Percentiles rank a stretch among this genome's conserved stretches.
phyloP scores from a whole-genome alignment of 2,329 filamentous ascomycete genomes.

The Akanthomyces uredinophilus region DNA sequence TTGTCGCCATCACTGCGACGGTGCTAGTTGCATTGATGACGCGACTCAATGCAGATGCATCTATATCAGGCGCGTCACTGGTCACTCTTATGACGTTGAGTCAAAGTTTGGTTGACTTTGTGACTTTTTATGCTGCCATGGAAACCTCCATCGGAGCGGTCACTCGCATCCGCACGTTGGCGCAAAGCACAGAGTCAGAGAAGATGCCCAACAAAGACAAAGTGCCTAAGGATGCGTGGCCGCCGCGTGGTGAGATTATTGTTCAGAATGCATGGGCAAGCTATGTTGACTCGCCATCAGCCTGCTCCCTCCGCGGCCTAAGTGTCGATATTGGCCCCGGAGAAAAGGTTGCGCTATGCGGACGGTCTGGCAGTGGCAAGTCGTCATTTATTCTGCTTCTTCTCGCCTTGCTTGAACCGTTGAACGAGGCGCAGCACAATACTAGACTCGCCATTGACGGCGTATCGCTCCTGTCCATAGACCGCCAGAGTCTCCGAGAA shows the following conservation, averaged over 20 bases:
- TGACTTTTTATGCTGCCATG: conserved; percentile 23
- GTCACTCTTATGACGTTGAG: conserved; percentile 34
- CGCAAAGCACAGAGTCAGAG: conserved; percentile 16
- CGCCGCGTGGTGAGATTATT: conserved; percentile 16
- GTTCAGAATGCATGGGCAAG: conserved; percentile 19
- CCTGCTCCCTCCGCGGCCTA: not conserved
- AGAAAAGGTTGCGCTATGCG: conserved; percentile 22
- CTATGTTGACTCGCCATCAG: not conserved
- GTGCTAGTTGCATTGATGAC: conserved; percentile 43
- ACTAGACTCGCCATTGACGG: conserved; percentile 30
- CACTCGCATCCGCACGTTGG: conserved; percentile 18
- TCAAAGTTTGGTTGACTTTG: conserved; percentile 19
- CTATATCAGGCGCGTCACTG: conserved; percentile 32
- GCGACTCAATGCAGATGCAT: conserved; percentile 27
- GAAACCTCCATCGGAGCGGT: conserved; percentile 22
- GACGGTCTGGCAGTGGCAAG: conserved; percentile 30
- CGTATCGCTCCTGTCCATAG: conserved; percentile 29
- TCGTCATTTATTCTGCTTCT: conserved; percentile 30
- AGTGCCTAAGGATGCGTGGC: conserved; percentile 18
- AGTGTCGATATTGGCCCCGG: not conserved
- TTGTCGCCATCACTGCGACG: conserved; percentile 43
- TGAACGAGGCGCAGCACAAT: conserved; percentile 1
- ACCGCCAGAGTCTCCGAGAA: conserved; percentile 34
- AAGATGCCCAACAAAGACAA: conserved; percentile 2
- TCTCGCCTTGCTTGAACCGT: conserved; percentile 30